Conservation (phyloP, 164 flowering plant genomes). For the Vitis rupestris region DNA sequence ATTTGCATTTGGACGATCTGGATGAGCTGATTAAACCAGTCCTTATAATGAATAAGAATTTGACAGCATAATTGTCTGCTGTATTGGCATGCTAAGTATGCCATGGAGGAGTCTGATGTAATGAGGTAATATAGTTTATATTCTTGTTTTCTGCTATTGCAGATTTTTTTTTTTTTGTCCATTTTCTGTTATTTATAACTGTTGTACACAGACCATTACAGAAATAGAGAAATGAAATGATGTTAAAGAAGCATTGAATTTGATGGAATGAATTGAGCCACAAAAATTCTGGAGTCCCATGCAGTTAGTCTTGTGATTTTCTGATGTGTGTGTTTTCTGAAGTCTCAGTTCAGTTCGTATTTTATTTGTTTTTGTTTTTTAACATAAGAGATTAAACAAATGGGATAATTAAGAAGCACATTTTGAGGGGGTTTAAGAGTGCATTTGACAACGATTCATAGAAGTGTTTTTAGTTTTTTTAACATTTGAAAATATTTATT, state of each 20-base stretch:
- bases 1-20: conserved; percentile 29
- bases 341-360: too few species aligned
- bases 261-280: not conserved
- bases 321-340: not conserved
- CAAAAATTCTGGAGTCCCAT: not conserved
- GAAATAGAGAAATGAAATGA: conserved; percentile 3
- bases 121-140: not conserved
- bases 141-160: not conserved
- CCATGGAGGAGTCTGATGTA: not conserved
- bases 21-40: conserved; percentile 57
- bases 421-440: too few species aligned
- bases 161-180: not conserved
- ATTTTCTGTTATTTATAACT: not conserved
- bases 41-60: conserved; percentile 29
- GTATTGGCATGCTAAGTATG: not conserved
- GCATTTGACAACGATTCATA: too few species aligned
- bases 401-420: too few species aligned
- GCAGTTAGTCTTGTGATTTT: not conserved
- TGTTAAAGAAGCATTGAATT: not conserved
- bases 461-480: too few species aligned
- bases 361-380: too few species aligned
- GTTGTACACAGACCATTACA: conserved; percentile 4
- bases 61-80: not conserved
- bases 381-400: too few species aligned
- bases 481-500: too few species aligned